Conservation (phyloP, 1,284 basidiomycete species). For the Cutaneotrichosporon cavernicola region DNA sequence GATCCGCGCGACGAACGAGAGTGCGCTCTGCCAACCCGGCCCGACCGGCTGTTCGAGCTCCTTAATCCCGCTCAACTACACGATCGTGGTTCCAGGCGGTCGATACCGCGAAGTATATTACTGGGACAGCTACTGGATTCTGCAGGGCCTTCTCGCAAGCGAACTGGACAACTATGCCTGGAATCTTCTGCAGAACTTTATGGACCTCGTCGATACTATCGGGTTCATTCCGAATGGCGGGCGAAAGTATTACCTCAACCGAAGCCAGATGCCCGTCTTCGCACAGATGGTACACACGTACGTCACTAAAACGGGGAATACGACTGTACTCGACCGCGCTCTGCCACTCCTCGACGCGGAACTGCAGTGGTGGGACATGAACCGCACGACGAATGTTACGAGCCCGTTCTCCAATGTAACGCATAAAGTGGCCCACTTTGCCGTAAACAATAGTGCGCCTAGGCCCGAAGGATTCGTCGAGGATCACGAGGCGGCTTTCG, state of each 20-base stretch:
- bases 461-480: constrained; percentile 68
- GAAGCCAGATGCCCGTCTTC: constrained; percentile 87
- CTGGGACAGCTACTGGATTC: constrained; percentile 68
- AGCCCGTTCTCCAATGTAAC: constrained; percentile 68
- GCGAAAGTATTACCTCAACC: constrained; percentile 63
- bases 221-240: constrained; percentile 95
- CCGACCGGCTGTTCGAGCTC: constrained; percentile 68
- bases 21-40: constrained; percentile 62
- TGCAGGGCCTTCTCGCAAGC: constrained; percentile 76
- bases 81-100: constrained; percentile 83
- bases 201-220: constrained; percentile 73
- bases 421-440: constrained; percentile 68
- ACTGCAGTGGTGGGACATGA: constrained; percentile 74
- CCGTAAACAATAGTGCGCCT: constrained; percentile 75
- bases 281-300: constrained; percentile 72
- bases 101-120: constrained; percentile 60
- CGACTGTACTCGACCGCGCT: constrained; percentile 63
- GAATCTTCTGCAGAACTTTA: constrained; percentile 80
- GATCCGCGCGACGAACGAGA: constrained; percentile 66
- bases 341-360: constrained; percentile 67
- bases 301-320: constrained; percentile 62
- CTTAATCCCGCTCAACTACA: constrained; percentile 83
- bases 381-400: constrained; percentile 70
- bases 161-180: constrained; percentile 72
- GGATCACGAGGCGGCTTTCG: constrained; percentile 76